Conservation (phyloP, 2,329 filamentous ascomycete genomes). For the Niveomyces coronatus region DNA sequence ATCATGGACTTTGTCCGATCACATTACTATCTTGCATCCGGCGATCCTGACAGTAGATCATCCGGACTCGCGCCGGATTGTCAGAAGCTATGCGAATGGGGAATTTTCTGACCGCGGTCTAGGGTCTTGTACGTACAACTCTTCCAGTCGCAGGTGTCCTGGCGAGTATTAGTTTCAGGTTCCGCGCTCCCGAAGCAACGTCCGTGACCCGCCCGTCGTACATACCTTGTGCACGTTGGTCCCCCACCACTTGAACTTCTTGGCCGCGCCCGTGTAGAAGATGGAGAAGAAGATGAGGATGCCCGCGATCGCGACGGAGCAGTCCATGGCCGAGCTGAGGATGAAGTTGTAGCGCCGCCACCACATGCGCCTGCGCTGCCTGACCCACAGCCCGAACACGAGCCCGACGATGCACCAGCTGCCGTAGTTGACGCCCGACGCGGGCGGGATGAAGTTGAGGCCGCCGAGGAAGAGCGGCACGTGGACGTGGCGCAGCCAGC, state of each 20-base stretch:
- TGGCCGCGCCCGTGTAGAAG: constrained; percentile 20
- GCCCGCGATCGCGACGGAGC: constrained; percentile 20
- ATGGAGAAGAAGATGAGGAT: constrained; percentile 25
- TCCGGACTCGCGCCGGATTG: too few relatives aligned
- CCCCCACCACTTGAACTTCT: constrained; percentile 21
- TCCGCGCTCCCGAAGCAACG: too few relatives aligned
- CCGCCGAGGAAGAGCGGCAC: constrained; percentile 21
- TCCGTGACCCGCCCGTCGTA: background rate
- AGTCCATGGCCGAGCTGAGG: constrained; percentile 22
- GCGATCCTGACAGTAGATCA: too few relatives aligned
- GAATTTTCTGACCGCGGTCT: constrained; percentile 5
- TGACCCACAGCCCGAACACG: constrained; percentile 18
- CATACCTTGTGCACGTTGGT: constrained; percentile 16
- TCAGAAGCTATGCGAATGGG: background rate
- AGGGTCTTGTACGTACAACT: constrained; percentile 13
- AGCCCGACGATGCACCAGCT: constrained; percentile 22
- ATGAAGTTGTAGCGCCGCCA: constrained; percentile 24
- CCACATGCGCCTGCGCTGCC: constrained; percentile 17
- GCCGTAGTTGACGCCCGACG: constrained; percentile 23
- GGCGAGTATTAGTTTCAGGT: background rate
- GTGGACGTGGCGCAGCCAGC: constrained; percentile 20
- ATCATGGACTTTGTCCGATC: too few relatives aligned
- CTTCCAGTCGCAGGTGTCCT: constrained; percentile 18
- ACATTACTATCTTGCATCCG: too few relatives aligned
- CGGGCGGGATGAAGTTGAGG: constrained; percentile 23